Conservation (phyloP, 2,329 filamentous ascomycete species). For the Clarireedia hainanense region DNA sequence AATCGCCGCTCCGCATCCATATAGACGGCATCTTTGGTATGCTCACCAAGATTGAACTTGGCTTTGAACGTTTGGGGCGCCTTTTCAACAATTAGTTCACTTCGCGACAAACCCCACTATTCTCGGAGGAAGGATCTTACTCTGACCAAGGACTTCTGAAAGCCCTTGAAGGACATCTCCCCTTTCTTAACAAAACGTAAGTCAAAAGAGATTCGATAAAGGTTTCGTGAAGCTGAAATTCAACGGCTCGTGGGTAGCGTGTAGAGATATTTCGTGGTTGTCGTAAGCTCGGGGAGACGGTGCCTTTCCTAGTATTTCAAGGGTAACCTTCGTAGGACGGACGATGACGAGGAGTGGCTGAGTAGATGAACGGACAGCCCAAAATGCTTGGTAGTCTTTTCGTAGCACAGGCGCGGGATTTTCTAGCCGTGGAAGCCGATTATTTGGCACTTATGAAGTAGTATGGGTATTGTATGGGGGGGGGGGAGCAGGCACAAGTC, state of each 20-base stretch:
- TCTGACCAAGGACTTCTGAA: slow-evolving; percentile 81
- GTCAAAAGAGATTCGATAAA: neutral
- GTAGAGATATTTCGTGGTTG: neutral
- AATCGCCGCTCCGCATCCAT: slow-evolving; percentile 91
- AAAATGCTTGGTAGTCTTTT: slow-evolving; percentile 6
- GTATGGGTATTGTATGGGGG: too few relatives aligned
- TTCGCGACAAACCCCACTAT: slow-evolving; percentile 18
- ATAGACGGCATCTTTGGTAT: slow-evolving; percentile 92
- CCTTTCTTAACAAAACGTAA: slow-evolving; percentile 3
- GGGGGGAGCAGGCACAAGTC: too few relatives aligned
- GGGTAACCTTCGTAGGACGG: slow-evolving; percentile 4
- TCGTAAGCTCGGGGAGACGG: neutral
- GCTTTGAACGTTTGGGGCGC: slow-evolving; percentile 87
- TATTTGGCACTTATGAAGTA: too few relatives aligned
- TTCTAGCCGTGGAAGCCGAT: neutral
- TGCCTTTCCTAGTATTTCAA: slow-evolving; percentile 5
- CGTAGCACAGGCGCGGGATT: neutral
- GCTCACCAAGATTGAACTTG: slow-evolving; percentile 91
- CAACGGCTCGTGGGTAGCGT: neutral
- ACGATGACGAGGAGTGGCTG: slow-evolving; percentile 27
- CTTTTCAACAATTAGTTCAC: slow-evolving; percentile 33
- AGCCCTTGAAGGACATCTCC: slow-evolving; percentile 91
- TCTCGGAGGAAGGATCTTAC: slow-evolving; percentile 39
- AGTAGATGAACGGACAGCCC: slow-evolving; percentile 12
- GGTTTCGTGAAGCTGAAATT: neutral